phyloP scores from a whole-genome alignment of 2,329 filamentous ascomycete genomes.

The Hirsutella rhossiliensis region DNA sequence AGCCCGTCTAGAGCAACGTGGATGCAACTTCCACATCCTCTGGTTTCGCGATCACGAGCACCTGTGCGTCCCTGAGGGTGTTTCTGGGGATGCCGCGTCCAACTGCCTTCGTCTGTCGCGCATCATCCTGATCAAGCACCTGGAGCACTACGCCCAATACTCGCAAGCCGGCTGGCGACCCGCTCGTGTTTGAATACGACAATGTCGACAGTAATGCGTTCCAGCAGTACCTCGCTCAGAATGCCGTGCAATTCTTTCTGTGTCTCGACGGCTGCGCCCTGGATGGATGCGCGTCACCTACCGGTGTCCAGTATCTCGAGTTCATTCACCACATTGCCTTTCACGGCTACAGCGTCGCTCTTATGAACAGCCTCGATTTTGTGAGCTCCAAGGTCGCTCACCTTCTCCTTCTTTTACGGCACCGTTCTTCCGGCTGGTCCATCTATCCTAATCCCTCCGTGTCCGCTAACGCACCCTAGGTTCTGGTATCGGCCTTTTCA shows the following conservation, averaged over 20 bases:
- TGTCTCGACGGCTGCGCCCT: conserved; percentile 46
- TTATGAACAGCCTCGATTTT: conserved; percentile 53
- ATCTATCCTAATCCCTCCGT: not conserved
- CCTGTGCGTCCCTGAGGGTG: conserved; percentile 38
- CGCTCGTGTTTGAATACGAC: conserved; percentile 26
- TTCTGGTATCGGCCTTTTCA: not conserved
- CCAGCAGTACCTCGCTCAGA: conserved; percentile 36
- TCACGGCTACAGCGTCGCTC: conserved; percentile 46
- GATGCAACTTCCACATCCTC: conserved; percentile 58
- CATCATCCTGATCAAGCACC: conserved; percentile 51
- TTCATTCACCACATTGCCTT: conserved; percentile 40
- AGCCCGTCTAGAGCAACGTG: conserved; percentile 43
- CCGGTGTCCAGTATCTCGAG: not conserved
- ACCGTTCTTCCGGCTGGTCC: no score
- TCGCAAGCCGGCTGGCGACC: conserved; percentile 11
- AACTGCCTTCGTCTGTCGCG: conserved; percentile 50
- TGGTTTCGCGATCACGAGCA: conserved; percentile 50
- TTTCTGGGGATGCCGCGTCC: conserved; percentile 8
- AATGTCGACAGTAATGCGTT: conserved; percentile 38
- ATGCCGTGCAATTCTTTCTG: conserved; percentile 55
- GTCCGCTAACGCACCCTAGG: not conserved
- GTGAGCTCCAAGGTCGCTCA: conserved; percentile 46
- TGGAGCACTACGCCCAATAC: conserved; percentile 19
- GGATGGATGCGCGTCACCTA: conserved; percentile 18
- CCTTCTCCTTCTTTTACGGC: not conserved